Conservation (phyloP, 257 asterid genomes). For the Paulownia fortunei region DNA sequence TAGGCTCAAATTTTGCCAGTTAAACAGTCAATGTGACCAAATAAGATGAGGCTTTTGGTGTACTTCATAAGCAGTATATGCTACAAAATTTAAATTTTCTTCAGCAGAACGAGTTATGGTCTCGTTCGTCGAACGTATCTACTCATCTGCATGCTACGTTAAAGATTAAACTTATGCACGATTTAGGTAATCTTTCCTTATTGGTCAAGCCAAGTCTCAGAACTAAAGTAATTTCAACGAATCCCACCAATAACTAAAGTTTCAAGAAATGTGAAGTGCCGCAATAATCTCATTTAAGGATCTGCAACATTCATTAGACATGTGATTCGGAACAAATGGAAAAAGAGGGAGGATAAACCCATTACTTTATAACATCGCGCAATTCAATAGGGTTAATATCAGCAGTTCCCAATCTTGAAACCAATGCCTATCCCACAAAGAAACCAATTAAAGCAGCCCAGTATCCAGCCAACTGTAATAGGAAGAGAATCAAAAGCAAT, state of each 20-base stretch:
- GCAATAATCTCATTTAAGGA: neutral
- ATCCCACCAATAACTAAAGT: neutral
- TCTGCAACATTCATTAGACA: neutral
- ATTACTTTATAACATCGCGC: neutral
- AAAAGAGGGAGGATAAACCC: neutral
- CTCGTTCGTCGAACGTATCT: too few relatives aligned
- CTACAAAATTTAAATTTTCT: too few relatives aligned
- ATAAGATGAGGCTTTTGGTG: too few relatives aligned
- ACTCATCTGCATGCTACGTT: too few relatives aligned
- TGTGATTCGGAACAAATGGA: slow-evolving; percentile 9
- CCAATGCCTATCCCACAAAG: slow-evolving; percentile 48
- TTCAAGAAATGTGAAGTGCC: neutral
- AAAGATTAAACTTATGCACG: too few relatives aligned
- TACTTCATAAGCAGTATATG: too few relatives aligned
- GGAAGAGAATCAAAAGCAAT: slow-evolving; percentile 14
- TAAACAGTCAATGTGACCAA: neutral
- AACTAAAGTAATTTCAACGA: neutral
- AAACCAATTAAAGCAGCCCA: slow-evolving; percentile 58
- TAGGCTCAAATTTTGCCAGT: neutral
- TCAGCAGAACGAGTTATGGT: too few relatives aligned
- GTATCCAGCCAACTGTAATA: slow-evolving; percentile 75
- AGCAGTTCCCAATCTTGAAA: neutral
- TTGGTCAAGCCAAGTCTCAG: too few relatives aligned
- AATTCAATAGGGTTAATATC: slow-evolving; percentile 11
- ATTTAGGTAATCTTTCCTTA: too few relatives aligned